Evolutionary conservation across 306 rosid genomes (phyloP), one percentile per base, ranked within the genome.

Genomic region (Castanopsis chinensis): DNA sequence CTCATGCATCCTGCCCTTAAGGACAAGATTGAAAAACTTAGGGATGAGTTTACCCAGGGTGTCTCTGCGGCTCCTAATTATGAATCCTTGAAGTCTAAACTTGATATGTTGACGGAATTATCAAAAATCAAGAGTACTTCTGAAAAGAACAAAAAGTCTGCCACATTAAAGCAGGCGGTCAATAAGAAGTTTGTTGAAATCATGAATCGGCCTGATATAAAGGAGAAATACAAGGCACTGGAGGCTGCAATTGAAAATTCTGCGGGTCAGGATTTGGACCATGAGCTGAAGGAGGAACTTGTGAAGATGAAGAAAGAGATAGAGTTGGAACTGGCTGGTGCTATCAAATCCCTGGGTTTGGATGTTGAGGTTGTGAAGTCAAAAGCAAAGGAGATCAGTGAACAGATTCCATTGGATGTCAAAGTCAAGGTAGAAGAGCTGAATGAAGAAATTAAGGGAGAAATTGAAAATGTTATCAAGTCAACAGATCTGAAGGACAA

Each of bases 31-130:
- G 87, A 87, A 53, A 91, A 88, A 85, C 90, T 93, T 52, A 76
- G 69, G 82, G 87, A 67, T 25, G 97, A 89, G 74, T 87, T 93
- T 81, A 81, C 85, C 63, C 87, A 82, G 79, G 61, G 75, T 58
- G 72, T 95, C 73, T 57, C 84, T n/a, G 85, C 79, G 25, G 87
- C 90, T 76, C 90, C 98, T 41, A 95, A 90, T 76, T 88, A 86
- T 60, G 83, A 78, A 73, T 87, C 41, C 80, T 89, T 92, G 71
- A 76, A 87, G 83, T 77, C 78, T 73, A 90, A 87, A 82, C 82
- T 88, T 30, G 89, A 82, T 75, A 77, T 83, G 90, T 80, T 91
- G 87, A 86, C 75, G 54, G 96, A 91, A 73, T 85, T 92, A 76
- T 87, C 87, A 13, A 73, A 86, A 80, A 86, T 80, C 18, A 87